Evolutionary conservation across 2,329 filamentous ascomycete genomes (phyloP), one percentile per base, ranked within the genome.

Genomic region (Diaporthe batatas): DNA sequence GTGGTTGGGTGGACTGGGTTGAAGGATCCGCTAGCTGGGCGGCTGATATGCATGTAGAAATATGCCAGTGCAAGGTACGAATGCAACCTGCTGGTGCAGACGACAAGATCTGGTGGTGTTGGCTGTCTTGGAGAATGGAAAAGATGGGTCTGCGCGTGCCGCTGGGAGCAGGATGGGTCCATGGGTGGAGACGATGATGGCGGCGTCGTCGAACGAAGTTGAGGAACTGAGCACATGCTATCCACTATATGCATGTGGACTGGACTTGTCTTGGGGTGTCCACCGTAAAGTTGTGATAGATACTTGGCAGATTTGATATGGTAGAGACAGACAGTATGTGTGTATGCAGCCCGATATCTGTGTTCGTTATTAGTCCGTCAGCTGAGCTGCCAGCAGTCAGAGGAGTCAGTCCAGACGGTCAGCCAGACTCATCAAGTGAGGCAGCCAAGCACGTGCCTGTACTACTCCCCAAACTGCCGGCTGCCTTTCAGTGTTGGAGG

Each of bases 101-200:
- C 12, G 12, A 49, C 18, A 29, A 29, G 16, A 39, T 4, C 16
- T 29, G 36, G 36, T 59, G 57, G 21, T 44, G 58, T 64, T 47
- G 58, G 39, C 14, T 47, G 18, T 32, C 39, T 47, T 47, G 58
- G 16, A 32, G 10, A 14, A 18, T 6, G 6, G 39, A 18, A 64
- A 64, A 64, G 39, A 64, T 65, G 62, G 62, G 62, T n/a, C 62
- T 39, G 62, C 44, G 62, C 62, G 62, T 65, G 62, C 51, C 62
- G 62, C 62, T 12, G 25, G 42, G 62, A n/a, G 12, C 44, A 51
- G 21, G 29, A 23, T 39, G 44, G 36, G 12, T 14, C 36, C 36
- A 12, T 39, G 10, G 25, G 44, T 51, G 44, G 62, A 18, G 62
- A 51, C 62, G 29, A 2, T 21, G 44, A 51, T 36, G 16, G 11